These are phyloP conservation scores for Vinca minor DNA, from an alignment of 257 asterid species.

Conservation along the genomic window DNA sequence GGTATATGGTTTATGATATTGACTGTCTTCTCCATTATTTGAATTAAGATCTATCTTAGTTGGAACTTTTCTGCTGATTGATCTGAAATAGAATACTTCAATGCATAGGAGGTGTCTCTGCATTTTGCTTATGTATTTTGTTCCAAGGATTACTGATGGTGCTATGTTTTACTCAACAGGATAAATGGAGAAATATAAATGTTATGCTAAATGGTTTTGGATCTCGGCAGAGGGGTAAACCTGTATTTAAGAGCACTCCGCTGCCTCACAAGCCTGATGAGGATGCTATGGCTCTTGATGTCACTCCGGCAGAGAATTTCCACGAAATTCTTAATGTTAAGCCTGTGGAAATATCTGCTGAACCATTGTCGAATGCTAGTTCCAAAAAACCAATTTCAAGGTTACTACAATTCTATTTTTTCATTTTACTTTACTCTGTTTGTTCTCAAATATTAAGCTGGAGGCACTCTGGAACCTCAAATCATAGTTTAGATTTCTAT, in stretches of 20 bases:
- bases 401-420: conserved; percentile 24
- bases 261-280: conserved; percentile 42
- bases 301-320: conserved; percentile 26
- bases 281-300: conserved; percentile 18
- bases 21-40: conserved; percentile 9
- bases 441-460: not conserved
- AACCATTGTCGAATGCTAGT: conserved; percentile 22
- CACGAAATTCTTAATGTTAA: conserved; percentile 30
- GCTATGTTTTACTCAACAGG: conserved; percentile 39
- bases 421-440: not conserved
- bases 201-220: conserved; percentile 79
- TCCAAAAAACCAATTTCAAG: conserved; percentile 46
- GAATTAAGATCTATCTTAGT: conserved; percentile 6
- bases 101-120: not conserved
- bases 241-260: conserved; percentile 33
- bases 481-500: not conserved
- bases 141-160: conserved; percentile 4
- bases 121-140: conserved; percentile 4
- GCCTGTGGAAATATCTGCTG: conserved; percentile 32
- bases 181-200: conserved; percentile 92
- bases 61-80: not conserved
- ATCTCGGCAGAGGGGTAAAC: conserved; percentile 69
- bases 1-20: conserved; percentile 32
- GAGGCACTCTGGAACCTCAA: not conserved
- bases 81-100: not conserved